Base-by-base conservation (phyloP, 2,329 filamentous ascomycete species). In the Colletotrichum higginsianum region DNA sequence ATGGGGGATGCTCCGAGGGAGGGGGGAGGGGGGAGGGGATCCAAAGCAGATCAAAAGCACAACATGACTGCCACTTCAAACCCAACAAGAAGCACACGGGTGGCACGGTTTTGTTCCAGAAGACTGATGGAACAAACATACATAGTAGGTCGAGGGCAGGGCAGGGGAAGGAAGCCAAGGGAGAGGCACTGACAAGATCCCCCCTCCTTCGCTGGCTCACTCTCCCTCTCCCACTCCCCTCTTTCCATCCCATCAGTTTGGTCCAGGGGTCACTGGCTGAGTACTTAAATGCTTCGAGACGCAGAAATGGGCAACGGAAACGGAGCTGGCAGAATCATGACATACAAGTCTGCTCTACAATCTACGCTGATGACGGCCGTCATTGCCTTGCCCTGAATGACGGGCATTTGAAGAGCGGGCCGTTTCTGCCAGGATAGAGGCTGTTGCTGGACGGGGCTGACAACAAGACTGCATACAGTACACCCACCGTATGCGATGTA, bases 91-190 rank as follows among this genome's bases (percentile, higher is more conserved):
- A 38, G 18, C 35, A 26, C n/a, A 47, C 56, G 40, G 61, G 46
- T 12, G 49, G 56, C 23, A 71, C 56, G n/a, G 63, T 30, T 56
- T 67, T 70, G 70, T 72, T 72, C 70, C 66, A 72, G 70, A 72
- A 72, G 66, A 42, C 42, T 42, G 21, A 72, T 72, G 60, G 70
- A 72, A 72, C 40, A 65, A 65, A 61, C 38, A 47, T 62, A 26
- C 26, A 26, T 26, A 26, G 26, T 26, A 68, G 60, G 65, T 52
- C 38, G 26, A 52, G 21, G 44, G 35, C n/a, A 35, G 57, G 40
- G 49, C 30, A 26, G 26, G 26, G 26, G 26, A 26, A 26, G 26
- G 26, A 26, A 26, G 26, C 26, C 26, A 26, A 26, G 26, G 26
- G 26, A 26, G 1, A 26, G 26, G 26, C 26, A 26, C 3, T 26